These are phyloP conservation scores for Gloeophyllum trabeum DNA, from an alignment of 768 basidiomycete genomes.

Conservation along the genomic window DNA sequence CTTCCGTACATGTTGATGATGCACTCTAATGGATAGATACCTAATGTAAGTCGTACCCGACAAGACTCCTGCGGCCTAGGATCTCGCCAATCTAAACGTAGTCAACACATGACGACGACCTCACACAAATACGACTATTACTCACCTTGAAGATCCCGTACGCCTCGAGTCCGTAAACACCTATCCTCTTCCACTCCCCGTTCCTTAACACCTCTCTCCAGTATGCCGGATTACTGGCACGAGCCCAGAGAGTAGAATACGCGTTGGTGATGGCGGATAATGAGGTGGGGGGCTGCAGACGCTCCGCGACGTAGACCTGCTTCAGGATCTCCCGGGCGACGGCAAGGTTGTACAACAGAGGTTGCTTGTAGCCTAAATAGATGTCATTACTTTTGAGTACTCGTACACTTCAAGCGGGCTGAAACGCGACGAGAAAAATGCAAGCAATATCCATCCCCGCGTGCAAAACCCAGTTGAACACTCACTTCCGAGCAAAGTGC, in stretches of 20 bases:
- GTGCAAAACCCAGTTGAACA: constrained; percentile 4
- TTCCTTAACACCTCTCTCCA: constrained; percentile 47
- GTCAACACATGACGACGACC: constrained; percentile 1
- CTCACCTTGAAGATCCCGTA: constrained; percentile 84
- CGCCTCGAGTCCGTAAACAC: constrained; percentile 74
- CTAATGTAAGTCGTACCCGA: constrained; percentile 68
- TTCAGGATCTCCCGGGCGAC: constrained; percentile 63
- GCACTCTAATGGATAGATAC: no score
- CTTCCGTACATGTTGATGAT: no score
- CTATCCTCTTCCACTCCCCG: constrained; percentile 59
- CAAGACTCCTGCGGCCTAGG: constrained; percentile 63
- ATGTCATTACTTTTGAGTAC: not conserved
- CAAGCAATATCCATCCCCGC: constrained; percentile 19
- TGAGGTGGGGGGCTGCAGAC: constrained; percentile 54
- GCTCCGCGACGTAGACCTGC: constrained; percentile 41
- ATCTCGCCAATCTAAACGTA: constrained; percentile 72
- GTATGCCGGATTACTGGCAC: constrained; percentile 35
- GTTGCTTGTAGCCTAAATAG: constrained; percentile 57
- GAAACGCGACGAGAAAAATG: constrained; percentile 8
- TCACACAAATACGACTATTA: constrained; percentile 3
- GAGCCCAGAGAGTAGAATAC: constrained; percentile 56
- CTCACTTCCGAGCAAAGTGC: constrained; percentile 46
- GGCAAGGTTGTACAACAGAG: constrained; percentile 66
- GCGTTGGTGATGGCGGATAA: constrained; percentile 39
- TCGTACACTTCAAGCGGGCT: constrained; percentile 1